Percentiles rank a stretch among this genome's conserved stretches.
These are phyloP conservation scores for Monascus purpureus DNA, from an alignment of 495 filamentous ascomycete genomes.

Conservation along the genomic window DNA sequence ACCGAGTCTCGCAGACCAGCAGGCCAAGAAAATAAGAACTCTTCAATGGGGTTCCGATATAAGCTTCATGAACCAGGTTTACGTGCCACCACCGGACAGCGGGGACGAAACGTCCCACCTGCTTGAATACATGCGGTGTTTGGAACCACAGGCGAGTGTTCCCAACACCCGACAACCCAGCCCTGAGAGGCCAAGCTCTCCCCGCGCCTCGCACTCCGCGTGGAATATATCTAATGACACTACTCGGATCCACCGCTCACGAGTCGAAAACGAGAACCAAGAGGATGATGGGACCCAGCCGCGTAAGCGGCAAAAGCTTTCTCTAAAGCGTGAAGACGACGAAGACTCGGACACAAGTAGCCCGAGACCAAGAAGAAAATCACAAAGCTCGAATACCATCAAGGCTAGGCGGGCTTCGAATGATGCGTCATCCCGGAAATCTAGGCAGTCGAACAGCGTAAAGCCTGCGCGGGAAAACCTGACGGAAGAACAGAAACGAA, in stretches of 20 bases:
- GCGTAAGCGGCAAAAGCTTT: conserved; percentile 21
- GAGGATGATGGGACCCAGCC: conserved; percentile 17
- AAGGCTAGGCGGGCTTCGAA: conserved; percentile 19
- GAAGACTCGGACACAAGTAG: conserved; percentile 25
- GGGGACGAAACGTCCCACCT: conserved; percentile 39
- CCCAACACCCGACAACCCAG: conserved; percentile 45
- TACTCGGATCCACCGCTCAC: conserved; percentile 2
- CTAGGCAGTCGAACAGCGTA: conserved; percentile 13
- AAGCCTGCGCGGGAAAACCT: conserved; percentile 60
- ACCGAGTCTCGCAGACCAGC: conserved; percentile 25
- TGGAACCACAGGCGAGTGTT: conserved; percentile 38
- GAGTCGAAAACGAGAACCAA: conserved; percentile 1
- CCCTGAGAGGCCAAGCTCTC: conserved; percentile 27
- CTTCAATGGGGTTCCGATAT: conserved; percentile 55
- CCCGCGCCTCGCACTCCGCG: conserved; percentile 6
- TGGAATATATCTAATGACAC: conserved; percentile 5
- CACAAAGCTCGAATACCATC: conserved; percentile 21
- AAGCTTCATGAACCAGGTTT: conserved; percentile 44
- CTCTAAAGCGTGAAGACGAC: conserved; percentile 24
- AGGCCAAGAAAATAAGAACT: conserved; percentile 22
- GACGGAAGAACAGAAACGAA: conserved; percentile 68
- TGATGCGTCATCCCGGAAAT: conserved; percentile 17
- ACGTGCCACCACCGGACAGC: conserved; percentile 37
- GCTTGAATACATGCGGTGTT: conserved; percentile 38
- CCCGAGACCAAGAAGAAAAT: conserved; percentile 32